Conservation (phyloP, 2,329 filamentous ascomycete genomes). For the Ceratocystis lukuohia region DNA sequence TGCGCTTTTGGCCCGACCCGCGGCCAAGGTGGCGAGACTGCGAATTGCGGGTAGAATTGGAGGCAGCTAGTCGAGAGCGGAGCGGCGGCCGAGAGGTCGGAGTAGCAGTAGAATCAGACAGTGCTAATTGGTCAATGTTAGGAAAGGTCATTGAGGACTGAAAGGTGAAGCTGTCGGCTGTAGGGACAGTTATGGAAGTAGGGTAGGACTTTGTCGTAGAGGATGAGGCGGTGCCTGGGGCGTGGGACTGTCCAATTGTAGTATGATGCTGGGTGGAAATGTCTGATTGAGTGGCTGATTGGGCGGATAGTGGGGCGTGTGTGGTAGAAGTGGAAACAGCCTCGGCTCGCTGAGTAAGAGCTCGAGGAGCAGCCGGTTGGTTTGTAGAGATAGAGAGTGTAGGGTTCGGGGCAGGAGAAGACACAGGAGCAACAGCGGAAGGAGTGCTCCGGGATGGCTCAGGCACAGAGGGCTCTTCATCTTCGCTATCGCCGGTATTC, state of each 20-base stretch:
- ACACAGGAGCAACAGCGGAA: conserved; percentile 16
- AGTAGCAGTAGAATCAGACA: conserved; percentile 37
- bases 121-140: conserved; percentile 46
- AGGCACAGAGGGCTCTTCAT: conserved; percentile 44
- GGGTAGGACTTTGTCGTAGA: conserved; percentile 14
- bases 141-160: conserved; percentile 46
- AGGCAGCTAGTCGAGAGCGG: conserved; percentile 14
- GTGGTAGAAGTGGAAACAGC: not conserved
- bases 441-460: conserved; percentile 2
- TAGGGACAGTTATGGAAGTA: conserved; percentile 32
- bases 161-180: conserved; percentile 54
- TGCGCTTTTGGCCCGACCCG: conserved; percentile 57
- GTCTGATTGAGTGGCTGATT: conserved; percentile 15
- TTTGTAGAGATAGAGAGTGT: conserved; percentile 7
- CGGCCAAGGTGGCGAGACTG: conserved; percentile 39
- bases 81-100: conserved; percentile 16
- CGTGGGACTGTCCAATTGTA: not conserved
- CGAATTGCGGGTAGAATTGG: conserved; percentile 22
- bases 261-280: not conserved
- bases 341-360: conserved; percentile 22
- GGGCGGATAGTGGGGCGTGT: not conserved
- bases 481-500: conserved; percentile 50
- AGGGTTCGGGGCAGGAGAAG: conserved; percentile 21
- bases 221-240: not conserved
- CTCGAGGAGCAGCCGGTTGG: conserved; percentile 23